Conservation (phyloP, 306 rosid genomes). For the Medicago ruthenica region DNA sequence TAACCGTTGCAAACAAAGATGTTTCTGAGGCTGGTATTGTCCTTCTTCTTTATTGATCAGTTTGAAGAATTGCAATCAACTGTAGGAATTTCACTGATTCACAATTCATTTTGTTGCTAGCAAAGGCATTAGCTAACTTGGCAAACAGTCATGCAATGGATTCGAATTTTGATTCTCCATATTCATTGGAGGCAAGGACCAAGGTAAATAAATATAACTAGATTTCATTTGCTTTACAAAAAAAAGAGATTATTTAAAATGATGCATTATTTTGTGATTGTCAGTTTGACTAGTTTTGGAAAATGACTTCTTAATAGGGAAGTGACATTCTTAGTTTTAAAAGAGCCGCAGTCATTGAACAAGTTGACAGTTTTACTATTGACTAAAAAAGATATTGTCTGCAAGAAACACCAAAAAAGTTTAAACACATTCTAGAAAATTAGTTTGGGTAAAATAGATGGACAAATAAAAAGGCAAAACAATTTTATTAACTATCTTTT, state of each 20-base stretch:
- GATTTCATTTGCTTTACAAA: neutral
- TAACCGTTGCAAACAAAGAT: constrained; percentile 52
- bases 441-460: neutral
- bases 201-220: constrained; percentile 54
- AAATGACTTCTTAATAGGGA: constrained; percentile 11
- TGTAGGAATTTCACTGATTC: constrained; percentile 32
- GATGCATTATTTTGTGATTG: neutral
- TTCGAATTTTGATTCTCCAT: constrained; percentile 85
- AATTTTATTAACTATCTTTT: constrained; percentile 14
- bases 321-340: constrained; percentile 13
- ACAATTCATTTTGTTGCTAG: constrained; percentile 63
- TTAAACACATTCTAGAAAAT: neutral
- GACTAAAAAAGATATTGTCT: neutral
- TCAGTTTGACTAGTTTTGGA: constrained; percentile 6
- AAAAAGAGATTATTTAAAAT: constrained; percentile 1
- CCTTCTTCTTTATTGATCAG: constrained; percentile 39
- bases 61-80: constrained; percentile 17
- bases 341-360: constrained; percentile 11
- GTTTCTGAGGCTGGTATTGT: constrained; percentile 79
- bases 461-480: neutral
- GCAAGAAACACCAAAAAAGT: neutral
- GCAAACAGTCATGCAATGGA: constrained; percentile 82
- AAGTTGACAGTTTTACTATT: neutral
- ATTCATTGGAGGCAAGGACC: constrained; percentile 83
- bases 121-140: constrained; percentile 88